phyloP scores from a whole-genome alignment of 805 yeast genomes.

The Zygoascus tannicola region DNA sequence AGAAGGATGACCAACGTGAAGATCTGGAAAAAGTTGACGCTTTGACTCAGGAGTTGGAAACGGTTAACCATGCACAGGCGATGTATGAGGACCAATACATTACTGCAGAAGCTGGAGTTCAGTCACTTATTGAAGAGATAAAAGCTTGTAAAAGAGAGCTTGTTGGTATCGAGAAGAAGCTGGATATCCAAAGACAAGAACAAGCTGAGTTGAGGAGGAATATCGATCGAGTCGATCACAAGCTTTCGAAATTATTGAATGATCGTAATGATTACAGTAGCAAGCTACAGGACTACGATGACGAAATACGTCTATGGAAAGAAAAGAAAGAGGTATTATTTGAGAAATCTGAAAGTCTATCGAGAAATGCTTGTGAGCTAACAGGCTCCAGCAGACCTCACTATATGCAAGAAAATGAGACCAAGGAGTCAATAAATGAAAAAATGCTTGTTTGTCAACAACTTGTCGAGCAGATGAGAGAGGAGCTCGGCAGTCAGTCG shows the following conservation, averaged over 20 bases:
- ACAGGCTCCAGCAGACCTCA: not conserved
- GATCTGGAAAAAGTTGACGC: not conserved
- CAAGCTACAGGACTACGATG: not conserved
- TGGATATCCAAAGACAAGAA: not conserved
- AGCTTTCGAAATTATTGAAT: not conserved
- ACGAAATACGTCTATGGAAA: not conserved
- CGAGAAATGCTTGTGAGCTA: not conserved
- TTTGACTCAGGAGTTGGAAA: not conserved
- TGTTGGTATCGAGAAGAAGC: not conserved
- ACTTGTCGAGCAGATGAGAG: not conserved
- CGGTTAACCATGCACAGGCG: not conserved
- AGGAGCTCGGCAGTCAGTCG: not conserved
- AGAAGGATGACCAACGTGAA: not conserved
- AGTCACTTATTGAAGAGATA: not conserved
- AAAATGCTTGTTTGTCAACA: not conserved
- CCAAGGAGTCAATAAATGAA: not conserved
- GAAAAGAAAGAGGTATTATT: not conserved
- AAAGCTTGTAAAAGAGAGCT: not conserved
- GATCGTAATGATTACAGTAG: not conserved
- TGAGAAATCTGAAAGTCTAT: not conserved
- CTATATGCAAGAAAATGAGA: not conserved
- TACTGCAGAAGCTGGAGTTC: not conserved
- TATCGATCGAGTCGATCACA: not conserved
- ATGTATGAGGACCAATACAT: not conserved
- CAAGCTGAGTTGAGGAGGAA: not conserved